These are phyloP conservation scores for Saussurea involucrata DNA, from an alignment of 129 eudicot genomes.

Conservation along the genomic window DNA sequence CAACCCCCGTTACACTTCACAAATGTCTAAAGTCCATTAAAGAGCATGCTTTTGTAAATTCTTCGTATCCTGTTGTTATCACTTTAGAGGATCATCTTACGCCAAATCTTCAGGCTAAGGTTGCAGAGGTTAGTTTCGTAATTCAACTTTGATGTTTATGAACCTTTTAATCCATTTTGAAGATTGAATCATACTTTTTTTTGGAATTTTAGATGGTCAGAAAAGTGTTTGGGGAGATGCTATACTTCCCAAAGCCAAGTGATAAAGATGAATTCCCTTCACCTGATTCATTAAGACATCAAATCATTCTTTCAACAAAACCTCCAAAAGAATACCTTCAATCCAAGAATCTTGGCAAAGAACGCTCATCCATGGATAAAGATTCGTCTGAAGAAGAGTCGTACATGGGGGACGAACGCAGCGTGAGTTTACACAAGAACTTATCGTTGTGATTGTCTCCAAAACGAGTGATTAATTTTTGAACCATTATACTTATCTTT, in stretches of 20 bases:
- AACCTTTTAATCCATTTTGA: background rate
- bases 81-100: slow-evolving; percentile 93
- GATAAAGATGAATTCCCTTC: slow-evolving; percentile 63
- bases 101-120: slow-evolving; percentile 77
- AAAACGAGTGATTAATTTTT: background rate
- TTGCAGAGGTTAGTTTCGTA: slow-evolving; percentile 74
- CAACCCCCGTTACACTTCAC: slow-evolving; percentile 70
- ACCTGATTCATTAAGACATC: slow-evolving; percentile 57
- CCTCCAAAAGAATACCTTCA: slow-evolving; percentile 88
- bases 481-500: background rate
- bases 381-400: slow-evolving; percentile 50
- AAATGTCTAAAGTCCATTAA: slow-evolving; percentile 74
- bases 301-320: slow-evolving; percentile 74
- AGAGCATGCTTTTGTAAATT: slow-evolving; percentile 75
- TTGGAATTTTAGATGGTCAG: slow-evolving; percentile 49
- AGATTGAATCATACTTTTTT: background rate
- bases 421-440: slow-evolving; percentile 31
- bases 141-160: background rate
- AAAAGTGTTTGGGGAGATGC: slow-evolving; percentile 61
- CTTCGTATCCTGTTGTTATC: slow-evolving; percentile 80
- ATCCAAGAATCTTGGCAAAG: slow-evolving; percentile 34
- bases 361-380: slow-evolving; percentile 35
- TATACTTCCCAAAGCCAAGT: slow-evolving; percentile 57
- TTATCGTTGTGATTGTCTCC: background rate
- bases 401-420: slow-evolving; percentile 25